Percentiles rank a stretch among this genome's conserved stretches.
Evolutionary conservation across 371 early-diverging fungal genomes (phyloP).

Genomic region (Saksenaea vasiformis): DNA sequence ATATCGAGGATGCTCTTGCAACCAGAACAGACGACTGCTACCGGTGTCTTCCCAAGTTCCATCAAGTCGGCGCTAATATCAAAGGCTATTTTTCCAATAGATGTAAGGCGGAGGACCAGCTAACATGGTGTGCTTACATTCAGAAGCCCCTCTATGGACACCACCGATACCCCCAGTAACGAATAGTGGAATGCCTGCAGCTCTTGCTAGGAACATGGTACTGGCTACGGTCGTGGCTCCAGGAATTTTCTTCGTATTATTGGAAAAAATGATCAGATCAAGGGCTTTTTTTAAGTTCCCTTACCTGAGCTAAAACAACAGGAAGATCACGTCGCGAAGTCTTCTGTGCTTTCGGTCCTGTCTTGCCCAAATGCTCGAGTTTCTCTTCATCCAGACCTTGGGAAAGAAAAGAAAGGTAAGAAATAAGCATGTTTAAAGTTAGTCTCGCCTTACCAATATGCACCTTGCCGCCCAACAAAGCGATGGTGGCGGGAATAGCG

Average conservation of each 20-base stretch:
- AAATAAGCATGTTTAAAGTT: neutral
- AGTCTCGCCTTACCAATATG: conserved; percentile 62
- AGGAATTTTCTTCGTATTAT: conserved; percentile 39
- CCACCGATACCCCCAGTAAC: conserved; percentile 98
- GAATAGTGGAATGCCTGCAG: conserved; percentile 86
- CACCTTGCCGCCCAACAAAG: conserved; percentile 82
- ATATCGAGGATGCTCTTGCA: conserved; percentile 94
- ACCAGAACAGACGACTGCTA: conserved; percentile 93
- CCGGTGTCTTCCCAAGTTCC: conserved; percentile 89
- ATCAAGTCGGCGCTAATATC: conserved; percentile 93
- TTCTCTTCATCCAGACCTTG: conserved; percentile 48
- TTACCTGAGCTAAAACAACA: conserved; percentile 66
- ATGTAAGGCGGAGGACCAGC: neutral
- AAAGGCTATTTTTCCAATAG: conserved; percentile 47
- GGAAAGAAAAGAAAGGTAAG: neutral
- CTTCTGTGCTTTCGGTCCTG: conserved; percentile 69
- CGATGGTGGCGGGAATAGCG: conserved; percentile 89
- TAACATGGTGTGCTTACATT: conserved; percentile 40
- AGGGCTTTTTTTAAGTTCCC: neutral
- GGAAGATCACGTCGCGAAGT: conserved; percentile 87
- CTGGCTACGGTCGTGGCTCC: conserved; percentile 93
- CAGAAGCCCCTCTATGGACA: conserved; percentile 86
- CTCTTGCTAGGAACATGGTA: conserved; percentile 85
- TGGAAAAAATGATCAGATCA: neutral
- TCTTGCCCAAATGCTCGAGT: conserved; percentile 66